Evolutionary conservation across 768 basidiomycete genomes (phyloP).

Genomic region (Suillus spraguei): DNA sequence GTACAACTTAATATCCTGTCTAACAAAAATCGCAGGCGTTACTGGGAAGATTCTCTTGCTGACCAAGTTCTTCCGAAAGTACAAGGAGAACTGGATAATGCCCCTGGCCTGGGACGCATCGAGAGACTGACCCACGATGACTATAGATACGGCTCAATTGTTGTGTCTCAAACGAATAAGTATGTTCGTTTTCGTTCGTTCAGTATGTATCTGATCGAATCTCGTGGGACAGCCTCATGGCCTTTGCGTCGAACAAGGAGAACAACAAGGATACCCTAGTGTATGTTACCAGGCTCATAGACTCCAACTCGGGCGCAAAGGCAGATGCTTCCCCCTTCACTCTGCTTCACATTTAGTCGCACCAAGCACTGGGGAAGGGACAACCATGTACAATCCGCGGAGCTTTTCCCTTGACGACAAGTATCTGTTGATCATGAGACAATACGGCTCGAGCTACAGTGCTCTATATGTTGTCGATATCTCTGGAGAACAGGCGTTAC

Average conservation of each 20-base stretch:
- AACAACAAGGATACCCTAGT: slow-evolving; percentile 40
- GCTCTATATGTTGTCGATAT: slow-evolving; percentile 37
- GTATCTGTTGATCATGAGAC: slow-evolving; percentile 36
- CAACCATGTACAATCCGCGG: slow-evolving; percentile 33
- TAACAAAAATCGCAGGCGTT: slow-evolving; percentile 32
- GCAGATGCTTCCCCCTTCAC: slow-evolving; percentile 30
- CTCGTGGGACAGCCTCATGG: slow-evolving; percentile 33
- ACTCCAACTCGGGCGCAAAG: slow-evolving; percentile 35
- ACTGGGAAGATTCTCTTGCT: slow-evolving; percentile 41
- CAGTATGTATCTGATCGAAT: slow-evolving; percentile 7
- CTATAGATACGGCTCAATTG: slow-evolving; percentile 32
- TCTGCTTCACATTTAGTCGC: slow-evolving; percentile 37
- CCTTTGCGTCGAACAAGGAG: slow-evolving; percentile 44
- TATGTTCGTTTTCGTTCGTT: slow-evolving; percentile 17
- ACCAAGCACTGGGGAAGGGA: slow-evolving; percentile 32
- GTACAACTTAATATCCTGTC: not conserved
- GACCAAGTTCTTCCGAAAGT: slow-evolving; percentile 34
- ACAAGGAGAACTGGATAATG: slow-evolving; percentile 40
- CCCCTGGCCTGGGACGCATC: slow-evolving; percentile 41
- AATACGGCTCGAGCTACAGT: slow-evolving; percentile 30
- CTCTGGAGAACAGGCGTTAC: slow-evolving; percentile 26
- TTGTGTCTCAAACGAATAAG: slow-evolving; percentile 40
- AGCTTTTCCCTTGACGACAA: slow-evolving; percentile 43
- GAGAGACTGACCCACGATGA: slow-evolving; percentile 45
- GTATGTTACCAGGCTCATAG: slow-evolving; percentile 35